Percentiles rank a stretch among this genome's conserved stretches.
Conservation (phyloP, 2,329 filamentous ascomycete genomes). For the Fusarium marasasianum region DNA sequence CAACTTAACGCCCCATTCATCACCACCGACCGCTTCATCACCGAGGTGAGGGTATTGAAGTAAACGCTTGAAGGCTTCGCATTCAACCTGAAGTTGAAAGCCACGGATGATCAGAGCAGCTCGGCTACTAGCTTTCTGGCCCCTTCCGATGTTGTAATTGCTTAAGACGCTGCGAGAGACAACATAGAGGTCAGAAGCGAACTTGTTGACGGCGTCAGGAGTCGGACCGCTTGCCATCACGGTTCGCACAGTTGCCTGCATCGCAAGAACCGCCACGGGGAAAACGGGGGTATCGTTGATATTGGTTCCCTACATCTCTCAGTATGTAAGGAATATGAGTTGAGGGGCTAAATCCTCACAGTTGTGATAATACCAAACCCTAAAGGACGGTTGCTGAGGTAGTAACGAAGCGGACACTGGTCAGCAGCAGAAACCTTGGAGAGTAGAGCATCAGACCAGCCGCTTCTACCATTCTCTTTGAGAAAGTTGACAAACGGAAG, state of each 20-base stretch:
- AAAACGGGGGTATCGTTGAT: no score
- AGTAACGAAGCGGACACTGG: background rate
- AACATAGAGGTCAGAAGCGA: background rate
- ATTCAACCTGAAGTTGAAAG: background rate
- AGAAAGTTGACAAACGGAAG: background rate
- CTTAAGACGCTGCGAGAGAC: background rate
- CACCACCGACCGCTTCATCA: background rate
- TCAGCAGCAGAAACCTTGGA: background rate
- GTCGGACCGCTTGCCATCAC: background rate
- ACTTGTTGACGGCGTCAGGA: accelerated
- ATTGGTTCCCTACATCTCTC: accelerated
- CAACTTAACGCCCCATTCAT: background rate
- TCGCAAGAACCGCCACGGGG: background rate
- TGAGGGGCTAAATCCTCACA: no score
- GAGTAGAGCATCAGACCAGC: background rate
- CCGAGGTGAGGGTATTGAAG: background rate
- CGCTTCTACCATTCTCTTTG: background rate
- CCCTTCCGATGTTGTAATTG: background rate
- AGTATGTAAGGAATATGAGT: background rate
- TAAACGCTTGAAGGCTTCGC: background rate
- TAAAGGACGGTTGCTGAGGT: background rate
- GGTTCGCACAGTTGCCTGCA: background rate
- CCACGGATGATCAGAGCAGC: background rate
- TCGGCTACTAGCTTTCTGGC: accelerated
- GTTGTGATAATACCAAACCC: background rate